phyloP scores from a whole-genome alignment of 2,329 filamentous ascomycete species.

The Furcasterigmium sp. region DNA sequence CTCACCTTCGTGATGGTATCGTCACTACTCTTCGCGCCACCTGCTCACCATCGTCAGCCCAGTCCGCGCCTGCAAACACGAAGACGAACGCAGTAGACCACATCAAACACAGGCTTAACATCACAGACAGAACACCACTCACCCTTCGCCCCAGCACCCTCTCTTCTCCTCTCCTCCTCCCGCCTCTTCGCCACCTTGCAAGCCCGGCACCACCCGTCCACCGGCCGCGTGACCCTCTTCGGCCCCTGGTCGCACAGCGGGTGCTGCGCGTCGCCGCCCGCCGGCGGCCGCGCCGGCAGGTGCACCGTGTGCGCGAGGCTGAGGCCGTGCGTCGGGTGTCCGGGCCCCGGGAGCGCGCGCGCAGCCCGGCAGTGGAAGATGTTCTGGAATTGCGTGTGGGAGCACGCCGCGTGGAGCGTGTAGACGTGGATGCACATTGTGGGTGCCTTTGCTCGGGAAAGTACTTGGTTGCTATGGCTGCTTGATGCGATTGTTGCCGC shows the following conservation, averaged over 20 bases:
- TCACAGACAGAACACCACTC: neutral
- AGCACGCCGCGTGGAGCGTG: slow-evolving; percentile 19
- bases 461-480: too few species aligned
- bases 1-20: slow-evolving; percentile 4
- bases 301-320: slow-evolving; percentile 12
- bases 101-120: too few species aligned
- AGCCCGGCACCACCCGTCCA: slow-evolving; percentile 13
- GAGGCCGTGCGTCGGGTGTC: slow-evolving; percentile 2
- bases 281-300: slow-evolving; percentile 11
- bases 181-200: slow-evolving; percentile 10
- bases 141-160: neutral
- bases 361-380: slow-evolving; percentile 22
- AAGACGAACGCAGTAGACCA: too few species aligned
- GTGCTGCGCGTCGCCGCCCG: slow-evolving; percentile 1
- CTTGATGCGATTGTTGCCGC: too few species aligned
- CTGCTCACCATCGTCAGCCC: slow-evolving; percentile 1
- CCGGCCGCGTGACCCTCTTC: slow-evolving; percentile 15
- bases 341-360: slow-evolving; percentile 8
- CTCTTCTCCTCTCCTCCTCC: neutral
- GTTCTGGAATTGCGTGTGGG: slow-evolving; percentile 27
- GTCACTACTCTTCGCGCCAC: neutral
- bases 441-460: too few species aligned
- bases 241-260: slow-evolving; percentile 13
- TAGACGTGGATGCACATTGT: slow-evolving; percentile 27
- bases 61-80: too few species aligned